phyloP scores from a whole-genome alignment of 441 rosid genomes.

The Pelargonium citronellum region DNA sequence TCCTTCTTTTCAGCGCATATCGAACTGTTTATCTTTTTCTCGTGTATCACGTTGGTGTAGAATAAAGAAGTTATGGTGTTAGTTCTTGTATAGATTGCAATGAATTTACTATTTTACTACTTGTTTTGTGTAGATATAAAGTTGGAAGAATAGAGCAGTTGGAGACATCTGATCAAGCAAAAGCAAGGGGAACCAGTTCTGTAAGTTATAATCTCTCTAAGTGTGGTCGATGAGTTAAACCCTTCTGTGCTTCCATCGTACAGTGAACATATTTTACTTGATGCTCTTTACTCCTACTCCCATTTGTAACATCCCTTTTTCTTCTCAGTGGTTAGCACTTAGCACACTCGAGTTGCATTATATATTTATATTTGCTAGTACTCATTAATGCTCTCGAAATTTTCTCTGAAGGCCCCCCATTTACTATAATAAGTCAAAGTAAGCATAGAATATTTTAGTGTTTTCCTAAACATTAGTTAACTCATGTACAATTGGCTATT shows the following conservation, averaged over 20 bases:
- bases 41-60: not conserved
- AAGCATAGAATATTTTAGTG: not conserved
- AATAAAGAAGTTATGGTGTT: not conserved
- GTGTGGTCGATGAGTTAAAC: not conserved
- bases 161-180: conserved; percentile 84
- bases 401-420: not conserved
- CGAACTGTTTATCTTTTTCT: not conserved
- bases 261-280: conserved; percentile 4
- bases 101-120: conserved; percentile 13
- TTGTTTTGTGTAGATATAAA: conserved; percentile 52
- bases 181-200: conserved; percentile 69
- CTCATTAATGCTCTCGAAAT: not conserved
- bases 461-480: not conserved
- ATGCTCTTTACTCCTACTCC: not conserved
- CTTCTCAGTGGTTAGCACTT: not conserved
- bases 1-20: not conserved
- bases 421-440: not conserved
- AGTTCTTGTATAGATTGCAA: not conserved
- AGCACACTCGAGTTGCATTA: conserved; percentile 2
- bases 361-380: not conserved
- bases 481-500: not conserved
- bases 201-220: conserved; percentile 39
- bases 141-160: conserved; percentile 94
- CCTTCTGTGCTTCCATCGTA: conserved; percentile 3
- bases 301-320: not conserved